Percentiles rank a stretch among this genome's conserved stretches.
These are phyloP conservation scores for Myxozyma sirexii DNA, from an alignment of 805 yeast genomes.

Conservation along the genomic window DNA sequence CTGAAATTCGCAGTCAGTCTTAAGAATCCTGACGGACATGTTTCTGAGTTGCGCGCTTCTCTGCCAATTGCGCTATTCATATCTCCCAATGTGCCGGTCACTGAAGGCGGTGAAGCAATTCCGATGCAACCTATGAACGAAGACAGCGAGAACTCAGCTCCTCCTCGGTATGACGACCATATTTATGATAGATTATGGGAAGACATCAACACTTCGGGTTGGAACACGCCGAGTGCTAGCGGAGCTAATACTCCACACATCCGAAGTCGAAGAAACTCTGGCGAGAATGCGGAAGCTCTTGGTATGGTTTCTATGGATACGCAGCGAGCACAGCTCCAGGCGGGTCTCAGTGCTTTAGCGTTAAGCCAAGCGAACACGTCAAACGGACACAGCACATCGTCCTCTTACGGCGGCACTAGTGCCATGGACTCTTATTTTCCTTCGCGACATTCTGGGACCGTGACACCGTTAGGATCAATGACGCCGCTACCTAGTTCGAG, in stretches of 20 bases:
- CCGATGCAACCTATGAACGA: constrained; percentile 12
- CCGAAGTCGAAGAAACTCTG: constrained; percentile 43
- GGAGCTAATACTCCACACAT: constrained; percentile 47
- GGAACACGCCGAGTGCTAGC: constrained; percentile 45
- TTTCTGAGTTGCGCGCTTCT: constrained; percentile 88
- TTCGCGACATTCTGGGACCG: constrained; percentile 26
- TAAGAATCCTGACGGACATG: constrained; percentile 87
- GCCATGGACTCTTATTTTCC: constrained; percentile 31
- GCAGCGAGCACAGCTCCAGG: constrained; percentile 45
- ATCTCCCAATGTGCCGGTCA: constrained; percentile 77
- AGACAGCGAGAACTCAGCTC: constrained; percentile 53
- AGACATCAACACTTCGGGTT: constrained; percentile 51
- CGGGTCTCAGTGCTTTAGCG: constrained; percentile 47
- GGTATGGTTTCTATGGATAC: constrained; percentile 40
- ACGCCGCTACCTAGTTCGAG: constrained; percentile 25
- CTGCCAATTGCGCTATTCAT: constrained; percentile 78
- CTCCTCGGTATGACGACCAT: constrained; percentile 82
- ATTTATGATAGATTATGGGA: constrained; percentile 79
- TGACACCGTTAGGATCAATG: constrained; percentile 29
- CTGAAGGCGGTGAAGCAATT: constrained; percentile 46
- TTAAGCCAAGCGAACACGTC: constrained; percentile 22
- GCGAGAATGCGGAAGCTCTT: constrained; percentile 35
- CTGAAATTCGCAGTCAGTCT: constrained; percentile 78
- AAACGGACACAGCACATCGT: constrained; percentile 3
- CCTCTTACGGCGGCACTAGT: not conserved